Base-by-base conservation (phyloP, 2,329 filamentous ascomycete species). In the Huntiella moniliformis region DNA sequence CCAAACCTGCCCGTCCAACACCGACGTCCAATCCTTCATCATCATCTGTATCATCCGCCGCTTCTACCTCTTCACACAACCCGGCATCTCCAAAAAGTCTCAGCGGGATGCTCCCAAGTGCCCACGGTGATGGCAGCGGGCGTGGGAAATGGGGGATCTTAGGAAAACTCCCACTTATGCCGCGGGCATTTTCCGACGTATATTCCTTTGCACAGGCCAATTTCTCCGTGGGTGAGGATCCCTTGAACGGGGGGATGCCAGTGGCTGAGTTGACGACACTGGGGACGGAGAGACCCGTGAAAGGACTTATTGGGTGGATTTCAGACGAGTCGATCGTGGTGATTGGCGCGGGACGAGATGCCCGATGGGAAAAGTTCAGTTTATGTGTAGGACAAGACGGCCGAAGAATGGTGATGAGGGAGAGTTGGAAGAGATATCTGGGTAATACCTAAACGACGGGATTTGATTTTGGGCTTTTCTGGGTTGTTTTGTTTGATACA, bases 301-400 rank as follows among this genome's bases (percentile, higher is more conserved):
- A 93, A 58, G 91, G 91, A 0, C 64, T 91, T 5, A 71, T 95
- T 47, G 86, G 86, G 2, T 96, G 92, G 85, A 69, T 77, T 7
- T 70, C 76, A 52, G 82, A 94, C 52, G 66, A 74, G 16, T 82
- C 72, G 12, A 63, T 94, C 8, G 63, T 87, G 1, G 77, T 93
- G 1, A 67, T 93, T 42, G 82, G 86, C 3, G 82, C 83, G 1
- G 86, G 86, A 0, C 70, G 72, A 50, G 82, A 91, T 57, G 81
- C 81, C 12, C 70, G 82, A 43, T 95, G 87, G 85, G 86, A 95
- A 64, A 86, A 81, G 51, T 94, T 93, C 55, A 66, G 78, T 15
- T 65, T 92, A 44, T 69, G 69, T n/a, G 70, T 79, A 46, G 72
- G 71, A 11, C 71, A 78, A 16, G 76, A 82, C 51, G 82, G 82